Evolutionary conservation across 495 filamentous ascomycete genomes (phyloP).

Genomic region (Penicillium turbatum): DNA sequence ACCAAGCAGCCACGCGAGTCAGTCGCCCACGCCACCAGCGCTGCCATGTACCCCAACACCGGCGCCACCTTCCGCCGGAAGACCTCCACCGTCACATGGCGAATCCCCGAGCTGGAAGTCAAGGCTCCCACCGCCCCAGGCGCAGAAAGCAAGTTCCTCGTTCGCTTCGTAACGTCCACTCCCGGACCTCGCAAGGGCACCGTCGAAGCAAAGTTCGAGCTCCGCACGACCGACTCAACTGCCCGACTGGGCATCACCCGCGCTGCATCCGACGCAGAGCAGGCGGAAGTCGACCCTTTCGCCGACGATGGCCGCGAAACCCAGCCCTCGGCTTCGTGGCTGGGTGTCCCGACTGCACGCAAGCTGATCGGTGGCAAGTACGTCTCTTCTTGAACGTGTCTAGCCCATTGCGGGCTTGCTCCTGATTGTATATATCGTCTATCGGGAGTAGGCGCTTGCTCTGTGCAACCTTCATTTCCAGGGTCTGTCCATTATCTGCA

Average conservation of each 20-base stretch:
- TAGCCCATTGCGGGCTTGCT: background rate
- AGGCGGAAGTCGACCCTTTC: slow-evolving; percentile 58
- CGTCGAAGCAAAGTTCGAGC: slow-evolving; percentile 81
- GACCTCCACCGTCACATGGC: slow-evolving; percentile 83
- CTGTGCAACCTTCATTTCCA: background rate
- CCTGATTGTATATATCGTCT: slow-evolving; percentile 14
- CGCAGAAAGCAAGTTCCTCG: slow-evolving; percentile 65
- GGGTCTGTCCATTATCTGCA: background rate
- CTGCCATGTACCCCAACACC: slow-evolving; percentile 45
- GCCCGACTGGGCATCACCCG: slow-evolving; percentile 61
- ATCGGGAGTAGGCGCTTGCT: background rate
- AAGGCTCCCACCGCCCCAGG: slow-evolving; percentile 29
- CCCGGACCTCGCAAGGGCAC: slow-evolving; percentile 68
- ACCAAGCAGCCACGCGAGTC: slow-evolving; percentile 43
- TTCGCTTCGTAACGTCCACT: slow-evolving; percentile 73
- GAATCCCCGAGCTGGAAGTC: slow-evolving; percentile 72
- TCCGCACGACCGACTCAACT: slow-evolving; percentile 47
- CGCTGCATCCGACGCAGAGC: slow-evolving; percentile 22
- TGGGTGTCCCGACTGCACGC: slow-evolving; percentile 63
- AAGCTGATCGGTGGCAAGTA: slow-evolving; percentile 81
- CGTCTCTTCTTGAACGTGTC: slow-evolving; percentile 28
- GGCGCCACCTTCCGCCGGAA: slow-evolving; percentile 75
- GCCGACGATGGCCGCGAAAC: slow-evolving; percentile 54
- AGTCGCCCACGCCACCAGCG: slow-evolving; percentile 41
- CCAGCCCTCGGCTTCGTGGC: slow-evolving; percentile 55